Evolutionary conservation across 1,284 basidiomycete genomes (phyloP), one percentile per base, ranked within the genome.

Genomic region (Tilletia horrida): DNA sequence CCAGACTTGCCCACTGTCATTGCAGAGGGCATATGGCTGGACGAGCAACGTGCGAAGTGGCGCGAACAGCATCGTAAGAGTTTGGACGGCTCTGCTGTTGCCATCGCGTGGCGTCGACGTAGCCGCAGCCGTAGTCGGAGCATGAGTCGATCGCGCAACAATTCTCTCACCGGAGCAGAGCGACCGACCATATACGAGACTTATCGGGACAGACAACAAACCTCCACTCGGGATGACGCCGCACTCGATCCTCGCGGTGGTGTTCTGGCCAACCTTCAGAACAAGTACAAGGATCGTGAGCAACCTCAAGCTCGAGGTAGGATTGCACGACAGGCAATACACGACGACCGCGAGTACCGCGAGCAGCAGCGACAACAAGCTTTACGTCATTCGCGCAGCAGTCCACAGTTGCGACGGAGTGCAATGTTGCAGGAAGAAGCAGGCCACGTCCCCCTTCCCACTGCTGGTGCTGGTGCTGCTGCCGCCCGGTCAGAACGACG

Each of bases 1-100:
- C 63, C 63, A 4, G 63, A 65, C 16, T 45, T 64, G 6, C 25
- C 64, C 11, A 57, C 40, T 6, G 67, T 68, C 44, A 61, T 68
- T n/a, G 67, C 67, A 7, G 50, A 68, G 40, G 67, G 67, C n/a
- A 21, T 48, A 4, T 64, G 45, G 42, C 63, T 68, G n/a, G 67
- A 68, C 21, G 40, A 40, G 29, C 64, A 68, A 23, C 63, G 67
- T 35, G 67, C 66, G 23, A 40, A 61, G 29, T 68, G 67, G 67
- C 45, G 67, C n/a, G 25, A 61, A 21, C 42, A 68, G 42, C 35
- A 65, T 27, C 31, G 44, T 4, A 44, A 48, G 9, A 65, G 67
- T 63, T 29, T 68, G 55, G 55, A 59, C 29, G 25, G 27, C 27
- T 31, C 27, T n/a, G 27, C 55, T 11, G 55, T 29, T 7, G n/a